phyloP scores from a whole-genome alignment of 495 filamentous ascomycete genomes.

The Elaphomyces granulatus region DNA sequence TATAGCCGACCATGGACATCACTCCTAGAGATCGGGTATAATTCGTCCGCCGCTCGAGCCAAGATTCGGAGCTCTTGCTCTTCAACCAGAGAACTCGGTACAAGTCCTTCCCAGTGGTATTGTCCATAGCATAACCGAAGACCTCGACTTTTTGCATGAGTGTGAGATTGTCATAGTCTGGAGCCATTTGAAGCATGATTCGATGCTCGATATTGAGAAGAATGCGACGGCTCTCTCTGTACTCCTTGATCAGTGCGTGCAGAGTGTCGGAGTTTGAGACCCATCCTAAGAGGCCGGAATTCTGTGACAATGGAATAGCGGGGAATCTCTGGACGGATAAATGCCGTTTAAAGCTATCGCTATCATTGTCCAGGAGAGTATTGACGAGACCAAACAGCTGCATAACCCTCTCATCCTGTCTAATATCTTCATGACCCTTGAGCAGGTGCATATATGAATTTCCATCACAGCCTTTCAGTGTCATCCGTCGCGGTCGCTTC shows the following conservation, averaged over 20 bases:
- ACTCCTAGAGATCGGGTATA: slow-evolving; percentile 95
- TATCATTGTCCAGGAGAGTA: slow-evolving; percentile 79
- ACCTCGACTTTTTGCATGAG: slow-evolving; percentile 99
- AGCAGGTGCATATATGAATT: slow-evolving; percentile 69
- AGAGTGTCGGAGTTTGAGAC: slow-evolving; percentile 97
- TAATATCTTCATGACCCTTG: slow-evolving; percentile 97
- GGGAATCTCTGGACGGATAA: slow-evolving; percentile 90
- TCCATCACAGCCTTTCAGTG: slow-evolving; percentile 77
- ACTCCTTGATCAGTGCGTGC: slow-evolving; percentile 92
- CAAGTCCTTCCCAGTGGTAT: slow-evolving; percentile 95
- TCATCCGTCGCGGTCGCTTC: slow-evolving; percentile 83
- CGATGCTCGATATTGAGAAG: slow-evolving; percentile 97
- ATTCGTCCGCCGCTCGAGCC: slow-evolving; percentile 92
- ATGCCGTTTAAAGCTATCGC: slow-evolving; percentile 92
- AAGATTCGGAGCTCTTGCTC: slow-evolving; percentile 93
- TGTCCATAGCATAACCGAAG: slow-evolving; percentile 96
- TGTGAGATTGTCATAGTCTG: slow-evolving; percentile 94
- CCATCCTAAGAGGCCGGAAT: slow-evolving; percentile 88
- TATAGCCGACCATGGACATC: slow-evolving; percentile 99
- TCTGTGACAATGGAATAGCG: slow-evolving; percentile 88
- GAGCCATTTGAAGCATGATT: slow-evolving; percentile 99
- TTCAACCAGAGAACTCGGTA: slow-evolving; percentile 98
- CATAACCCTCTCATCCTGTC: slow-evolving; percentile 98
- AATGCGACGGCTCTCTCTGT: slow-evolving; percentile 91
- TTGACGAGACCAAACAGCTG: slow-evolving; percentile 95